Evolutionary conservation across 1,284 basidiomycete species (phyloP).

Genomic region (Cutaneotrichosporon sp.): DNA sequence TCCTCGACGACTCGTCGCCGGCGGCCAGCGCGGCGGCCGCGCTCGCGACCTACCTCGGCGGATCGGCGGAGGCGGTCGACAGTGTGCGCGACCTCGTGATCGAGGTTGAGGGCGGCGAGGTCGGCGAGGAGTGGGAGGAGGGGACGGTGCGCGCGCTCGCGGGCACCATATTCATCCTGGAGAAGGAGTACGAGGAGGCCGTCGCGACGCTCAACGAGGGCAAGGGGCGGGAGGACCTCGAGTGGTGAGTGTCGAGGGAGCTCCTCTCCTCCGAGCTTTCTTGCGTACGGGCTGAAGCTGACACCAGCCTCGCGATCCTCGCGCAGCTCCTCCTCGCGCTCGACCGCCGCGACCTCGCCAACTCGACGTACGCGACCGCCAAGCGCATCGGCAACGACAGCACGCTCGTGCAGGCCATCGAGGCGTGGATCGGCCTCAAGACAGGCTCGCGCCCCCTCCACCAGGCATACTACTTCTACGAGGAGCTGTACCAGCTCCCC

Average conservation of each 20-base stretch:
- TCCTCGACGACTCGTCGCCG: conserved; percentile 59
- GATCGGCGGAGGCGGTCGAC: conserved; percentile 61
- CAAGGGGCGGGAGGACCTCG: conserved; percentile 71
- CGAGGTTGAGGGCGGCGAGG: conserved; percentile 75
- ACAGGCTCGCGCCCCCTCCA: conserved; percentile 59
- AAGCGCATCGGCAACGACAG: conserved; percentile 87
- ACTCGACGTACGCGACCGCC: conserved; percentile 74
- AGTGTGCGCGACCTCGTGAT: conserved; percentile 80
- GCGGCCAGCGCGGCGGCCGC: conserved; percentile 70
- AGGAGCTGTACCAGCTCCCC: conserved; percentile 85
- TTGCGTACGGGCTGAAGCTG: conserved; percentile 1
- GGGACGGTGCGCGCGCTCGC: conserved; percentile 72
- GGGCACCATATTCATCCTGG: conserved; percentile 77
- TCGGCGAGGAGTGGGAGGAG: conserved; percentile 66
- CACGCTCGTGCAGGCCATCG: conserved; percentile 82
- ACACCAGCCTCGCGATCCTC: conserved; percentile 69
- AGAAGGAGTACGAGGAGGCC: conserved; percentile 85
- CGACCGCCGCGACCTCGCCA: conserved; percentile 80
- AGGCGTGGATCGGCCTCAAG: conserved; percentile 80
- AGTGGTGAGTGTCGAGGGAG: conserved; percentile 71
- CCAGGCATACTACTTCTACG: conserved; percentile 82
- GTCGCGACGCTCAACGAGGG: conserved; percentile 77
- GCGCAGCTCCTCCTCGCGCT: conserved; percentile 84
- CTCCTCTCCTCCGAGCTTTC: too few relatives aligned
- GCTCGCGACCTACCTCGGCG: conserved; percentile 66